Evolutionary conservation across 805 yeast genomes (phyloP), one percentile per base, ranked within the genome.

Genomic region (Ogataea parapolymorpha): DNA sequence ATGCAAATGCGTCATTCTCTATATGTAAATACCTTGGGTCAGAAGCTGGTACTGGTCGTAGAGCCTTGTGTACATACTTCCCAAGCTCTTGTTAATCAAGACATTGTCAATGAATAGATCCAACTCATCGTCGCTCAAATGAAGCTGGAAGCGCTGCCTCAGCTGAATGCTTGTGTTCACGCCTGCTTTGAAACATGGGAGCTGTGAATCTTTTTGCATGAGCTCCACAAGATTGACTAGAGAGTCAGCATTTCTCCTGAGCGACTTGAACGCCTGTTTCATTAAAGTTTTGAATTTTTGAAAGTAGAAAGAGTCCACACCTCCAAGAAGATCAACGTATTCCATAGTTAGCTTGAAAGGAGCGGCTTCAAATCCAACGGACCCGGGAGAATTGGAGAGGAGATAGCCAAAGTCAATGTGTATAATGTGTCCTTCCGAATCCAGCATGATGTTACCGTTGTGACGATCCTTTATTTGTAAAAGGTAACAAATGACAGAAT

Each of bases 401-500:
- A 91, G 65, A 61, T 88, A 91, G 0, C 99, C 99, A 67, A 93
- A 93, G 65, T 93, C 99, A 53, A 93, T 93, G 62, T 87, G 95
- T 33, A 91, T 80, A 10, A 93, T 84, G 58, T 93, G 99, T 0
- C 99, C 99, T 45, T 91, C 95, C 44, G 83, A 80, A 58, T 93
- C 99, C 28, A 91, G 70, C 99, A 93, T 91, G 44, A 93, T 90
- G 61, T 93, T 93, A 56, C 99, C 99, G 59, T 91, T 91, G 59
- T 91, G 99, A 51, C 99, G 77, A 63, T 93, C 99, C 61, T 93
- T 93, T 45, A 93, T 86, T 65, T 91, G 98, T 36, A 93, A 68
- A 29, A 91, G 67, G 52, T 89, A 93, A 46, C 96, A 88, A 25
- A 93, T 82, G 13, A 93, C 80, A 0, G 97, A 89, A 63, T 91